phyloP scores from a whole-genome alignment of 768 basidiomycete species.

The Serendipita sp. region DNA sequence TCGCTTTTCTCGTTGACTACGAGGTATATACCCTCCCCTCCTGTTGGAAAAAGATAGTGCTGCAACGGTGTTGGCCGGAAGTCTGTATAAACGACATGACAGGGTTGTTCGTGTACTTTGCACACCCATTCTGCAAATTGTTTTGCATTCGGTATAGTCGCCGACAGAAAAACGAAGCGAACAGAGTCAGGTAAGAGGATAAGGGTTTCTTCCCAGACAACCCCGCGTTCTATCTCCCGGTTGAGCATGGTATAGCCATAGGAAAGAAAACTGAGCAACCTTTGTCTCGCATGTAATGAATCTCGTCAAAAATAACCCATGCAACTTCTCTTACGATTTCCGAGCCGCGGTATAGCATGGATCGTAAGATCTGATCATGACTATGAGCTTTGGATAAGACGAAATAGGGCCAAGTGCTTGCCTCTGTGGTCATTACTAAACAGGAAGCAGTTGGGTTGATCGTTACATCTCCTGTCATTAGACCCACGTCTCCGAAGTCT shows the following conservation, averaged over 20 bases:
- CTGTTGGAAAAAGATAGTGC: constrained; percentile 94
- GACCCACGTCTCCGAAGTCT: constrained; percentile 92
- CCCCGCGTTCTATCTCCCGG: constrained; percentile 58
- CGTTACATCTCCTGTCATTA: constrained; percentile 99
- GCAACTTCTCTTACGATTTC: constrained; percentile 99
- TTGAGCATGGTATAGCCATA: background rate
- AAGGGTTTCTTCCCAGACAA: constrained; percentile 99
- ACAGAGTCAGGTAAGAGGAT: constrained; percentile 92
- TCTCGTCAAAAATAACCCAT: constrained; percentile 99
- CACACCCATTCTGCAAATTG: constrained; percentile 99
- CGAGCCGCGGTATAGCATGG: constrained; percentile 96
- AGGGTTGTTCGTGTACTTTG: constrained; percentile 92
- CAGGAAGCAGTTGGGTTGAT: constrained; percentile 96
- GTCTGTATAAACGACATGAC: constrained; percentile 98
- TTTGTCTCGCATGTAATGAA: constrained; percentile 99
- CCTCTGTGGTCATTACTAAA: constrained; percentile 98
- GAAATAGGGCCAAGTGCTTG: constrained; percentile 20
- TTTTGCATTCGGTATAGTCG: constrained; percentile 98
- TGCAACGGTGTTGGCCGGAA: constrained; percentile 96
- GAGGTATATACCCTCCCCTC: constrained; percentile 90
- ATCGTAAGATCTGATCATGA: constrained; percentile 67
- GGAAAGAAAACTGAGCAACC: constrained; percentile 15
- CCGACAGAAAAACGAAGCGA: constrained; percentile 95
- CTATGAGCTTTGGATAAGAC: background rate
- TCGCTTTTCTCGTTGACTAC: constrained; percentile 99